Conservation (phyloP, 2,329 filamentous ascomycete genomes). For the Pleomassaria siparia region DNA sequence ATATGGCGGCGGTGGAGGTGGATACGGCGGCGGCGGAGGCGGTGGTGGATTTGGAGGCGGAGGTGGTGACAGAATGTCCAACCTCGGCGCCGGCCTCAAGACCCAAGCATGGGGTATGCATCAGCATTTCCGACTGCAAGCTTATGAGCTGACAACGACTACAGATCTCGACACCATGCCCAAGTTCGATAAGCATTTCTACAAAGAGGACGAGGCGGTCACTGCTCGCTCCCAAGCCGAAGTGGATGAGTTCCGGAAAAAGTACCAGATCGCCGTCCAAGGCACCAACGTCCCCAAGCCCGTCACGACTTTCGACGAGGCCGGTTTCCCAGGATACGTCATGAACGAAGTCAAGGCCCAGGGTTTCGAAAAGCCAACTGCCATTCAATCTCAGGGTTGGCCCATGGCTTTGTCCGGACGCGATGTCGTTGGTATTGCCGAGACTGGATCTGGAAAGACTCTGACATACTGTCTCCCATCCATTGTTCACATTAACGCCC, state of each 20-base stretch:
- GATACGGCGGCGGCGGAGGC: constrained; percentile 21
- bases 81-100: constrained; percentile 84
- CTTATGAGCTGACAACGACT: constrained; percentile 25
- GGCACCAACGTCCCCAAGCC: constrained; percentile 85
- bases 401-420: constrained; percentile 98
- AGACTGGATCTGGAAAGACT: constrained; percentile 99
- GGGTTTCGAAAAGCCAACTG: constrained; percentile 88
- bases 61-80: constrained; percentile 91
- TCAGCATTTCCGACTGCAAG: neutral
- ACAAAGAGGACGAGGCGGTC: constrained; percentile 90
- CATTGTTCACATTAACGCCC: constrained; percentile 99
- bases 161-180: constrained; percentile 75
- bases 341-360: constrained; percentile 99
- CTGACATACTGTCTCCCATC: constrained; percentile 96
- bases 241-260: constrained; percentile 83
- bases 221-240: constrained; percentile 72
- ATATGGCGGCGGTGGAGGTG: constrained; percentile 21
- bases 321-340: constrained; percentile 93
- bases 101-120: constrained; percentile 83
- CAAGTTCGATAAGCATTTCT: constrained; percentile 99
- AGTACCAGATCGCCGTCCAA: constrained; percentile 80
- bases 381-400: constrained; percentile 98
- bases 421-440: constrained; percentile 97
- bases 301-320: constrained; percentile 96
- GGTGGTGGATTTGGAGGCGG: constrained; percentile 53